phyloP scores from a whole-genome alignment of 2,329 filamentous ascomycete species.

The Fusarium luffae region DNA sequence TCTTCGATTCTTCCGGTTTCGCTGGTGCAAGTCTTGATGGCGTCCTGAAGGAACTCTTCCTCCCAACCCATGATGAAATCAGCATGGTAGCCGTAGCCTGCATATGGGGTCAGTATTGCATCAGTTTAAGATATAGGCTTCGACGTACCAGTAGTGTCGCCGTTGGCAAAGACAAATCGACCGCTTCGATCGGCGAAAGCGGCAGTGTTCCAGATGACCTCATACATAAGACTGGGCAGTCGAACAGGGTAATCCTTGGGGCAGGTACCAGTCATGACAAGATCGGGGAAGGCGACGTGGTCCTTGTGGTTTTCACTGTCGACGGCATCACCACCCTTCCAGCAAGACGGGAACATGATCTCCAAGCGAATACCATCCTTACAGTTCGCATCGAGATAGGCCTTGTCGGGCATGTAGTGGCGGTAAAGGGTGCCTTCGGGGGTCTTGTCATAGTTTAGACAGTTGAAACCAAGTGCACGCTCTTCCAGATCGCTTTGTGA shows the following conservation, averaged over 20 bases:
- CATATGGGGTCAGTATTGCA: conserved; percentile 77
- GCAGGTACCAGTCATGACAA: conserved; percentile 81
- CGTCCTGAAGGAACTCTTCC: conserved; percentile 72
- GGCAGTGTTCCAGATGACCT: conserved; percentile 84
- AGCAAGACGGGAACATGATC: conserved; percentile 90
- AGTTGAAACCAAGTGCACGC: conserved; percentile 94
- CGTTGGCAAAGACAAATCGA: conserved; percentile 80
- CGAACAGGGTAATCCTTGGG: conserved; percentile 75
- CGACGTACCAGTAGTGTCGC: conserved; percentile 75
- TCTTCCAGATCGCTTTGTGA: conserved; percentile 76
- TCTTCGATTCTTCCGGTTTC: conserved; percentile 74
- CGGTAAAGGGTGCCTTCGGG: conserved; percentile 82
- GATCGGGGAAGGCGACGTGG: conserved; percentile 81
- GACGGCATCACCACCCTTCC: conserved; percentile 76
- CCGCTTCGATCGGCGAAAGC: conserved; percentile 72
- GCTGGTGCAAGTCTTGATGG: conserved; percentile 81
- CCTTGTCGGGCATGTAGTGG: conserved; percentile 83
- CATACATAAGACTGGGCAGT: conserved; percentile 81
- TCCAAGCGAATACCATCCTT: conserved; percentile 84
- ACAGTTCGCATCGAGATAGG: conserved; percentile 83
- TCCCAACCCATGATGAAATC: conserved; percentile 89
- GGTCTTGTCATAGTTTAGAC: conserved; percentile 77
- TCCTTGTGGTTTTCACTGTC: conserved; percentile 66
- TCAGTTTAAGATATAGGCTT: not conserved
- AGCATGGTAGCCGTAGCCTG: conserved; percentile 79